phyloP scores from a whole-genome alignment of 2,329 filamentous ascomycete genomes.

The Lachnellula cervina region DNA sequence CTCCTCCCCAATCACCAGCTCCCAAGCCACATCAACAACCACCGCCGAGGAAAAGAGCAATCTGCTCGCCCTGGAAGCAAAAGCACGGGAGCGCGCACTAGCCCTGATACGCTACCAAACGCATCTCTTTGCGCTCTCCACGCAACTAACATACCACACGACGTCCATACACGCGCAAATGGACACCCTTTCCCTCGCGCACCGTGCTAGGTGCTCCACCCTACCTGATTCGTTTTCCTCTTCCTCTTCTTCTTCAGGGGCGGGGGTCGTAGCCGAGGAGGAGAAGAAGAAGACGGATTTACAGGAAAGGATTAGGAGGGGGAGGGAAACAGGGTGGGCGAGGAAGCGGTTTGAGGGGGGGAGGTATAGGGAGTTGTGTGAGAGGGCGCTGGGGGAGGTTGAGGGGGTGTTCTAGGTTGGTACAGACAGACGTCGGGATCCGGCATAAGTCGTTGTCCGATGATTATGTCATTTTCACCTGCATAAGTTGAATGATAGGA shows the following conservation, averaged over 20 bases:
- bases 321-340: constrained; percentile 19
- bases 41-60: too few species aligned
- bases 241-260: background rate
- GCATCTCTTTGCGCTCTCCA: constrained; percentile 16
- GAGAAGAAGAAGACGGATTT: constrained; percentile 16
- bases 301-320: constrained; percentile 14
- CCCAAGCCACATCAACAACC: constrained; percentile 1
- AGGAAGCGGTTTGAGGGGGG: constrained; percentile 23
- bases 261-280: background rate
- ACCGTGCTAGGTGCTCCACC: constrained; percentile 19
- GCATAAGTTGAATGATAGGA: too few species aligned
- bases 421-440: too few species aligned
- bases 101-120: constrained; percentile 14
- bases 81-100: background rate
- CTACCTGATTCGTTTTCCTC: constrained; percentile 9
- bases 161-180: constrained; percentile 19
- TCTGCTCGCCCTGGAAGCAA: background rate
- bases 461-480: too few species aligned
- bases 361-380: constrained; percentile 25
- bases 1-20: background rate
- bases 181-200: constrained; percentile 7
- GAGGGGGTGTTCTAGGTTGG: background rate
- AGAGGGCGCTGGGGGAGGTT: constrained; percentile 22
- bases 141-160: constrained; percentile 22
- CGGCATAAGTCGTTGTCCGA: too few species aligned